A percentile compares a stretch with the other conserved stretches of the same genome.
Evolutionary conservation across 805 yeast genomes (phyloP).

Genomic region (Deakozyma indianensis): DNA sequence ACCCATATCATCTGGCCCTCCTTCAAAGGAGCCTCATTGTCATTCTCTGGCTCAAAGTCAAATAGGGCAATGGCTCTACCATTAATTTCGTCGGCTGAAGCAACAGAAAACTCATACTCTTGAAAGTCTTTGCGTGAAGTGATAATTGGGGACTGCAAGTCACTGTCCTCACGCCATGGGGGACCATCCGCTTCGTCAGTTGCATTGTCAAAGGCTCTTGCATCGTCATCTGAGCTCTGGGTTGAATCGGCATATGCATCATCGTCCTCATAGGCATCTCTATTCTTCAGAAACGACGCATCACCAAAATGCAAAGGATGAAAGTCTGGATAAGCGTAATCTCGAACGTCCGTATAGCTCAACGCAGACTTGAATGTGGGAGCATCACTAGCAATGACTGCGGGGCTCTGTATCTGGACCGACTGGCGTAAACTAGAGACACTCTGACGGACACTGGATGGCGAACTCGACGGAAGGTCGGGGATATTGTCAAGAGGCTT

Average conservation of each 20-base stretch:
- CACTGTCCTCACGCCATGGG: constrained; percentile 24
- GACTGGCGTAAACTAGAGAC: not conserved
- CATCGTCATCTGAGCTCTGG: constrained; percentile 16
- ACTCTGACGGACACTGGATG: not conserved
- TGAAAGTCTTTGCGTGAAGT: constrained; percentile 11
- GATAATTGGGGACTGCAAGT: constrained; percentile 16
- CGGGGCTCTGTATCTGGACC: not conserved
- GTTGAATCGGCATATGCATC: constrained; percentile 10
- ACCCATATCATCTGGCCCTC: constrained; percentile 82
- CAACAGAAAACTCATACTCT: constrained; percentile 15
- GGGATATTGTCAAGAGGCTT: constrained; percentile 1
- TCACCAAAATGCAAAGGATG: constrained; percentile 63
- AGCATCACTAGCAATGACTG: not conserved
- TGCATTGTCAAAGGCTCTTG: constrained; percentile 7
- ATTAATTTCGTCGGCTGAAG: constrained; percentile 25
- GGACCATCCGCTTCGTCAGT: constrained; percentile 10
- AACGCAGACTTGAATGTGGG: constrained; percentile 19
- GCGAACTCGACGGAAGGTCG: not conserved
- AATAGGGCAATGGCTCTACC: constrained; percentile 74
- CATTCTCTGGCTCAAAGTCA: constrained; percentile 86
- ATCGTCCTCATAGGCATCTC: constrained; percentile 15
- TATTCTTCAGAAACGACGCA: constrained; percentile 2
- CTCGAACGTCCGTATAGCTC: constrained; percentile 41
- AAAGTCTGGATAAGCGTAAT: constrained; percentile 61
- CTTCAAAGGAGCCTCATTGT: constrained; percentile 64